Percentiles rank a stretch among this genome's conserved stretches.
These are phyloP conservation scores for Sporisorium sorghi DNA, from an alignment of 1,284 basidiomycete genomes.

Conservation along the genomic window DNA sequence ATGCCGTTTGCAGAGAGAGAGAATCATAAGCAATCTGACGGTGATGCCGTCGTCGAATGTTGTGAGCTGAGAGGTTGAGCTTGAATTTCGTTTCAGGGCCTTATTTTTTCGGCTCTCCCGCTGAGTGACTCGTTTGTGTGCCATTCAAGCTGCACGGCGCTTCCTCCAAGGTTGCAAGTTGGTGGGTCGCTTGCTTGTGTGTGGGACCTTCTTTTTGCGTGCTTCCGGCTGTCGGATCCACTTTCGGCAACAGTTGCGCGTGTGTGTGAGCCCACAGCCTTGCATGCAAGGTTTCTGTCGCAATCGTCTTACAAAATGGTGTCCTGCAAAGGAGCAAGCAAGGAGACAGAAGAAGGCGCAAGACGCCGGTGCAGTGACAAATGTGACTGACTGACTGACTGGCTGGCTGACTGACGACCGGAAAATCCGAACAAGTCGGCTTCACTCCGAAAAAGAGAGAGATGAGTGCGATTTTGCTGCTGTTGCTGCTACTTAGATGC, in stretches of 20 bases:
- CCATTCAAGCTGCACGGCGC: neutral
- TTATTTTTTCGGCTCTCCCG: neutral
- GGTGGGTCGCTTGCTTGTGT: neutral
- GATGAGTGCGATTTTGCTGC: neutral
- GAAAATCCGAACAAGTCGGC: slow-evolving; percentile 4
- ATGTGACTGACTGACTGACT: too few species aligned
- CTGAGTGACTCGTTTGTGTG: neutral
- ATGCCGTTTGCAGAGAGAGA: neutral
- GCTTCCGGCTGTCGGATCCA: too few species aligned
- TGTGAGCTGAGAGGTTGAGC: neutral
- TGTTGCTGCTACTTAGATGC: neutral
- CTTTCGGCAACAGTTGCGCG: too few species aligned
- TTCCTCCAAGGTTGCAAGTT: neutral
- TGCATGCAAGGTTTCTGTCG: neutral
- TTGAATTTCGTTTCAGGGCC: neutral
- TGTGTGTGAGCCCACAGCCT: neutral
- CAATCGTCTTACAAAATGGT: neutral
- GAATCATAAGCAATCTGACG: neutral
- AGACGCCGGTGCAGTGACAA: neutral
- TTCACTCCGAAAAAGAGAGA: neutral
- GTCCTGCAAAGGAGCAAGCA: neutral
- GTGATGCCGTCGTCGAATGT: too few species aligned
- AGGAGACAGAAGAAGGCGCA: neutral
- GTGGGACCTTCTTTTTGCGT: neutral
- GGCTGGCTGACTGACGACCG: neutral